These are phyloP conservation scores for Mucor irregularis DNA, from an alignment of 371 early-diverging fungal species.

Conservation along the genomic window DNA sequence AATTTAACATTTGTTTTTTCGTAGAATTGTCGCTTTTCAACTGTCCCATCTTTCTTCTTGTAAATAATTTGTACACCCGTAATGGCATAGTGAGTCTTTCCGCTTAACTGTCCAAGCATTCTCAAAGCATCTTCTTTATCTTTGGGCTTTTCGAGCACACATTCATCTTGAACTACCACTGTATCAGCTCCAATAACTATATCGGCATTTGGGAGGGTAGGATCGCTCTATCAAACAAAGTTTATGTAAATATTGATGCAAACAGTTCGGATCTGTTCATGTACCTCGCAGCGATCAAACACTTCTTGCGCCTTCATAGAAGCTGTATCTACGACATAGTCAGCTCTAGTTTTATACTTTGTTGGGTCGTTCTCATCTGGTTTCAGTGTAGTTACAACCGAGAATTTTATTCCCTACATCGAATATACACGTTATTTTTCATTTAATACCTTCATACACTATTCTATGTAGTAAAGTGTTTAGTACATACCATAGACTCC, in stretches of 20 bases:
- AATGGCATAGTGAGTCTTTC: slow-evolving; percentile 61
- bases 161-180: slow-evolving; percentile 61
- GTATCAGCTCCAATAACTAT: slow-evolving; percentile 85
- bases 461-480: too few relatives aligned
- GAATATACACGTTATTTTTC: too few relatives aligned
- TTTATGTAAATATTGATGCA: background rate
- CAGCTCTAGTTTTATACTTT: slow-evolving; percentile 22
- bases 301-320: slow-evolving; percentile 42
- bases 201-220: slow-evolving; percentile 39
- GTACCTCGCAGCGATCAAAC: slow-evolving; percentile 37
- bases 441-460: background rate
- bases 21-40: slow-evolving; percentile 36
- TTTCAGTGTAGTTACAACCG: slow-evolving; percentile 51
- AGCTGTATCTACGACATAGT: slow-evolving; percentile 44
- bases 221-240: slow-evolving; percentile 19
- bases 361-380: slow-evolving; percentile 39
- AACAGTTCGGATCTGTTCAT: too few relatives aligned
- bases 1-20: slow-evolving; percentile 55
- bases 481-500: slow-evolving; percentile 52
- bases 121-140: slow-evolving; percentile 52
- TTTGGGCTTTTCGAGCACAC: slow-evolving; percentile 65
- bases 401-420: slow-evolving; percentile 59
- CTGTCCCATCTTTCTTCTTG: slow-evolving; percentile 17
- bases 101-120: slow-evolving; percentile 60
- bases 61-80: slow-evolving; percentile 64